Percentiles rank a stretch among this genome's conserved stretches.
These are phyloP conservation scores for Irpex sp. DNA, from an alignment of 1,284 basidiomycete genomes.

Conservation along the genomic window DNA sequence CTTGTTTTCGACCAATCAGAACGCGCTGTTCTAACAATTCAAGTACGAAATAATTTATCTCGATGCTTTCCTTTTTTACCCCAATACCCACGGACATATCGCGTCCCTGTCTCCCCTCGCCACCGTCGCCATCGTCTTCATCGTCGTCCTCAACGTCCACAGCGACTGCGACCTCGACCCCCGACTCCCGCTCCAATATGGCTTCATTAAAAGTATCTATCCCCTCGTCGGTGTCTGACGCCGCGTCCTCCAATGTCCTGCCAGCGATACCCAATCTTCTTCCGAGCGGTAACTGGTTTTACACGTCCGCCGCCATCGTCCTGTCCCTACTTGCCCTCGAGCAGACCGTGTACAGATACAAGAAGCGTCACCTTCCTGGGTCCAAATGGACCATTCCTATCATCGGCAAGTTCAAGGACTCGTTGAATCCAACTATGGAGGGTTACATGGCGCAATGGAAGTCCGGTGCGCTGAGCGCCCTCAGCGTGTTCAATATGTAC, in stretches of 20 bases:
- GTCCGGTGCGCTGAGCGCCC: conserved; percentile 75
- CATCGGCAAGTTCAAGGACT: conserved; percentile 91
- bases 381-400: conserved; percentile 88
- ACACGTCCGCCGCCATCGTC: conserved; percentile 59
- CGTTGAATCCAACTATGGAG: conserved; percentile 82
- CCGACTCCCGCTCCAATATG: conserved; percentile 9
- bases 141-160: not conserved
- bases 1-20: conserved; percentile 2
- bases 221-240: conserved; percentile 26
- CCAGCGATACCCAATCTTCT: conserved; percentile 35
- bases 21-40: not conserved
- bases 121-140: not conserved
- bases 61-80: not conserved
- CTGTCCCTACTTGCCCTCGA: conserved; percentile 67
- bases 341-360: conserved; percentile 81
- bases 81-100: not conserved
- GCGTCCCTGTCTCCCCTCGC: not conserved
- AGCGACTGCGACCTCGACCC: conserved; percentile 11
- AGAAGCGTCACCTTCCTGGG: conserved; percentile 85
- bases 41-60: not conserved
- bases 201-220: conserved; percentile 9
- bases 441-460: conserved; percentile 88
- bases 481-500: conserved; percentile 95
- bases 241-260: conserved; percentile 30
- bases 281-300: conserved; percentile 50